Evolutionary conservation across 176 grass and related monocot genomes (phyloP).

Genomic region (Aechmea fasciata): DNA sequence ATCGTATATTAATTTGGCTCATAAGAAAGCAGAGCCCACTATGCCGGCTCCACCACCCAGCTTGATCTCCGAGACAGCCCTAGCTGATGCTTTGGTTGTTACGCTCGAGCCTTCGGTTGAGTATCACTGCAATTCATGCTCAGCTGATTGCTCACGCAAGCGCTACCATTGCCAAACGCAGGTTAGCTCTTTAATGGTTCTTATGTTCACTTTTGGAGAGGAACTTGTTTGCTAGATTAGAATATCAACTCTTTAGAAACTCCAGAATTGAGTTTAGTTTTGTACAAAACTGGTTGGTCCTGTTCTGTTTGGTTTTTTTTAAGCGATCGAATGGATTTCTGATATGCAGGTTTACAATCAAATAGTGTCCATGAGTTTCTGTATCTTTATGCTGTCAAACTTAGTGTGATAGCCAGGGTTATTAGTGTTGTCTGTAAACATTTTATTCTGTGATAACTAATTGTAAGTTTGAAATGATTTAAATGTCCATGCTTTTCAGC

Average conservation of each 20-base stretch:
- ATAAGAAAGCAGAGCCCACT: slow-evolving; percentile 52
- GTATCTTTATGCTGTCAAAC: no score
- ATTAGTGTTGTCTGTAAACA: no score
- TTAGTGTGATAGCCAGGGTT: no score
- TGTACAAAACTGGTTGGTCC: neutral
- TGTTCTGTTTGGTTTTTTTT: neutral
- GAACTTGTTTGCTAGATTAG: no score
- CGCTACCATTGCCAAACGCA: slow-evolving; percentile 90
- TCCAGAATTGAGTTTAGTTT: no score
- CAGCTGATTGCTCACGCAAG: slow-evolving; percentile 91
- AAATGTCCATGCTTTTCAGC: no score
- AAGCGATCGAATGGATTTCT: neutral
- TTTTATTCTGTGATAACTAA: no score
- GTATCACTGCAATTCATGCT: slow-evolving; percentile 96
- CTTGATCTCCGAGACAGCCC: slow-evolving; percentile 57
- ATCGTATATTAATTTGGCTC: slow-evolving; percentile 47
- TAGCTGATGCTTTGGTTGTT: slow-evolving; percentile 53
- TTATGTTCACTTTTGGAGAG: neutral
- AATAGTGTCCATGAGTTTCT: no score
- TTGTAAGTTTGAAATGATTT: no score
- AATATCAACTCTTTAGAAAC: no score
- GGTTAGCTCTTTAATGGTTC: slow-evolving; percentile 28
- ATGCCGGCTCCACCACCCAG: slow-evolving; percentile 33
- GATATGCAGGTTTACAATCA: neutral
- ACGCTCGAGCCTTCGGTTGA: slow-evolving; percentile 77